Percentiles rank a stretch among this genome's conserved stretches.
These are phyloP conservation scores for Penicillium verrucosum DNA, from an alignment of 2,329 filamentous ascomycete genomes.

Conservation along the genomic window DNA sequence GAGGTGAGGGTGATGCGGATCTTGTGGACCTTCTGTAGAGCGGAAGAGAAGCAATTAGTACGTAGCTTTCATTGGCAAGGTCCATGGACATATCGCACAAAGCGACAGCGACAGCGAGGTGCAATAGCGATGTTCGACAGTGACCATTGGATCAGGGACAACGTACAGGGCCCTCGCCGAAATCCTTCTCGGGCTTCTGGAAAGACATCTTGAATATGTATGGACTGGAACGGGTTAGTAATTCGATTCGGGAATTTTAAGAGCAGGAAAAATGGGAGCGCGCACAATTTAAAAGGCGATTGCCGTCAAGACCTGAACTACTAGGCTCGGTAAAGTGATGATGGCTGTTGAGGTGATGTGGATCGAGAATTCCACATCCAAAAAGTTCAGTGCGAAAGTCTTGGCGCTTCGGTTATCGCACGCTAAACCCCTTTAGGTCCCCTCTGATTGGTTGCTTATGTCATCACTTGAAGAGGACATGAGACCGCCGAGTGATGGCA, in stretches of 20 bases:
- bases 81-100: conserved; percentile 1
- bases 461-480: conserved; percentile 17
- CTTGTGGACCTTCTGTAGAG: conserved; percentile 79
- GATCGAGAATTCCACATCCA: conserved; percentile 20
- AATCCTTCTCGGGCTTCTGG: conserved; percentile 93
- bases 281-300: conserved; percentile 26
- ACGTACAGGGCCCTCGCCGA: conserved; percentile 80
- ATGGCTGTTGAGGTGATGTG: conserved; percentile 39
- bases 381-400: conserved; percentile 29
- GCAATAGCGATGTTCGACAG: conserved; percentile 4
- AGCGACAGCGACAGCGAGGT: conserved; percentile 11
- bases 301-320: conserved; percentile 78
- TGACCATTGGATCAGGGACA: conserved; percentile 7
- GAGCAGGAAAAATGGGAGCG: not conserved
- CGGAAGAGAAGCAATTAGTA: conserved; percentile 15
- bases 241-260: conserved; percentile 16
- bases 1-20: conserved; percentile 97
- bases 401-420: conserved; percentile 41
- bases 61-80: not conserved
- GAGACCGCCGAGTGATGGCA: conserved; percentile 3
- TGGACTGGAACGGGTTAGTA: conserved; percentile 25
- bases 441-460: conserved; percentile 9
- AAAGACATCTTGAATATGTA: conserved; percentile 71
- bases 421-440: conserved; percentile 35
- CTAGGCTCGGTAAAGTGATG: conserved; percentile 77